Evolutionary conservation across 169 alveolate species (phyloP).

Genomic region (Condylostoma magnum): DNA sequence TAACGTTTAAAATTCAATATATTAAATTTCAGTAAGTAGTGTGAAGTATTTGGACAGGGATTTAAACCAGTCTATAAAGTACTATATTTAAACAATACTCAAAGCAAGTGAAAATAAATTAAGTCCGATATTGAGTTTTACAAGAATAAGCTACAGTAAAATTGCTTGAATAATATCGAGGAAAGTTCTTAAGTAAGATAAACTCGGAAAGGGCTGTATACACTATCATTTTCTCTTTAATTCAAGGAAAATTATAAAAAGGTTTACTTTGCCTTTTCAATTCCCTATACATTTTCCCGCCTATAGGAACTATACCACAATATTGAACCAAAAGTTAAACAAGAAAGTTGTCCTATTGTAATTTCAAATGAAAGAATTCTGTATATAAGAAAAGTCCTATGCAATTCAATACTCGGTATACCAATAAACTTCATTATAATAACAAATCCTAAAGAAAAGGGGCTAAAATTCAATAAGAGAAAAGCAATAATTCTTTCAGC

Average conservation of each 20-base stretch:
- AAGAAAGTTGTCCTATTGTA: neutral
- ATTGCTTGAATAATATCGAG: neutral
- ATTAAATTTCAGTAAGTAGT: neutral
- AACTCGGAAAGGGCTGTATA: neutral
- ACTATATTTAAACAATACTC: neutral
- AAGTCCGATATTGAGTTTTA: neutral
- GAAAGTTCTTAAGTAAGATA: neutral
- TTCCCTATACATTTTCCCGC: slow-evolving; percentile 3
- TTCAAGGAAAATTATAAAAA: neutral
- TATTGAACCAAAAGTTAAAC: neutral
- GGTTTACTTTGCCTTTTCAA: slow-evolving; percentile 1
- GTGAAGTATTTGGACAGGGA: neutral
- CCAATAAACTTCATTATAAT: neutral
- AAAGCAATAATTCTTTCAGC: slow-evolving; percentile 68
- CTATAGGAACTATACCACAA: neutral
- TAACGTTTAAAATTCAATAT: neutral
- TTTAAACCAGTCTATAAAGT: neutral
- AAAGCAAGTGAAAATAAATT: neutral
- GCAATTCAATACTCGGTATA: slow-evolving; percentile 1
- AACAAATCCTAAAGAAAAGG: neutral
- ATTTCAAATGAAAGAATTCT: neutral
- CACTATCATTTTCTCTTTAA: slow-evolving; percentile 13
- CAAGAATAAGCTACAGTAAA: neutral
- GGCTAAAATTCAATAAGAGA: neutral
- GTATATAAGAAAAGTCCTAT: neutral